Base-by-base conservation (phyloP, 768 basidiomycete genomes). In the Boletus barrowsii region DNA sequence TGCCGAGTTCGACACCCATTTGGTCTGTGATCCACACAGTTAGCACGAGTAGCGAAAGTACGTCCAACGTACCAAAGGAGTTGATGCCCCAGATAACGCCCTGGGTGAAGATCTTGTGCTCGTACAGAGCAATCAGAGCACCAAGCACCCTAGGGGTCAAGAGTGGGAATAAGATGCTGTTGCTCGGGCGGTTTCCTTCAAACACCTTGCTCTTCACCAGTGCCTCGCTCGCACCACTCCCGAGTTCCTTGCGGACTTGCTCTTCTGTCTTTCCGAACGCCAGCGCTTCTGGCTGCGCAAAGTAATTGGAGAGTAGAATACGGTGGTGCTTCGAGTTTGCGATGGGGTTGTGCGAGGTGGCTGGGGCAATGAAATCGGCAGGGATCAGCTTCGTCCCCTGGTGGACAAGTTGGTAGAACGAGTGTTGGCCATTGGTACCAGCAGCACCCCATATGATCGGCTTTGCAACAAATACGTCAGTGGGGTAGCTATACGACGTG, bases 401-500 rank as follows among this genome's bases (percentile, higher is more conserved):
- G 74, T 95, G 93, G 20, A 95, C 79, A 59, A 98, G 88, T 74
- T 98, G 96, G 77, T 99, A 99, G 83, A 99, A 98, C 10, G 97
- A 98, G 76, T 99, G 97, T 72, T 98, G 96, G 53, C 96, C 97
- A 73, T 98, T 98, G 37, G 97, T 98, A 41, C 96, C 97, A 1
- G 92, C 87, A 10, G 95, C 95, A 62, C 96, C 97, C 97, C 97
- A 99, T 72, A 98, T 90, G 76, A 99, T 98, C 14, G 97, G 96
- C 87, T 94, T 62, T 22, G 51, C 11, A 48, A 41, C 3, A 48
- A 22, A 40, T 13, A 17, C 4, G 24, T 47, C 10, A 46, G 50
- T 39, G 39, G 40, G 24, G 18, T 6, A 29, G n/a, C 29, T 0
- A 51, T 51, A 22, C 4, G 6, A 42, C 42, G 18, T 2, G 11